phyloP scores from a whole-genome alignment of 2,329 filamentous ascomycete species.

The Trichoderma koningii region DNA sequence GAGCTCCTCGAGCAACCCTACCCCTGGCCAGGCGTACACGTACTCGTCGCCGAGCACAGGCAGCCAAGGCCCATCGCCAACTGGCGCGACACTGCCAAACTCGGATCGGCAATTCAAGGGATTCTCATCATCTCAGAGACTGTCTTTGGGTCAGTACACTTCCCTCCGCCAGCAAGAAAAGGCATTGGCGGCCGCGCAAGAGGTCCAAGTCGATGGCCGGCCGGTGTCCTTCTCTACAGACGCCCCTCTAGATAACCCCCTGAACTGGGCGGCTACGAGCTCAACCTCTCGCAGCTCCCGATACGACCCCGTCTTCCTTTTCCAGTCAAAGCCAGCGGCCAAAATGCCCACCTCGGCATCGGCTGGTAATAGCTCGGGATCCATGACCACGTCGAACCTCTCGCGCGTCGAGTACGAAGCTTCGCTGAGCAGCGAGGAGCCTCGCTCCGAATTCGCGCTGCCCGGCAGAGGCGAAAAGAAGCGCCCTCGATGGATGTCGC shows the following conservation, averaged over 20 bases:
- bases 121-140: neutral
- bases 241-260: neutral
- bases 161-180: neutral
- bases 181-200: neutral
- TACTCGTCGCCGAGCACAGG: constrained; percentile 6
- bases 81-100: constrained; percentile 13
- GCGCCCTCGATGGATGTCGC: constrained; percentile 44
- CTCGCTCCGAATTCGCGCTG: constrained; percentile 19
- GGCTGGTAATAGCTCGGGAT: constrained; percentile 4
- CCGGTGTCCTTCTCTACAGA: constrained; percentile 10
- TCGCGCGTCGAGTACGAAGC: constrained; percentile 34
- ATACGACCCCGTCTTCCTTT: constrained; percentile 2
- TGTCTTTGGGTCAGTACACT: neutral
- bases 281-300: neutral
- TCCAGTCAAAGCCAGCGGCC: neutral
- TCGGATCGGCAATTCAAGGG: constrained; percentile 17
- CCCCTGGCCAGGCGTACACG: neutral
- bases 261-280: constrained; percentile 17
- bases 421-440: constrained; percentile 31
- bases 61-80: constrained; percentile 1
- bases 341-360: constrained; percentile 19
- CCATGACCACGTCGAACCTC: constrained; percentile 28
- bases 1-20: constrained; percentile 13
- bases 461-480: constrained; percentile 30
- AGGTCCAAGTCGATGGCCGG: constrained; percentile 7